A percentile compares a stretch with the other conserved stretches of the same genome.
phyloP scores from a whole-genome alignment of 2,329 filamentous ascomycete genomes.

The Alternaria angustiovoidea region DNA sequence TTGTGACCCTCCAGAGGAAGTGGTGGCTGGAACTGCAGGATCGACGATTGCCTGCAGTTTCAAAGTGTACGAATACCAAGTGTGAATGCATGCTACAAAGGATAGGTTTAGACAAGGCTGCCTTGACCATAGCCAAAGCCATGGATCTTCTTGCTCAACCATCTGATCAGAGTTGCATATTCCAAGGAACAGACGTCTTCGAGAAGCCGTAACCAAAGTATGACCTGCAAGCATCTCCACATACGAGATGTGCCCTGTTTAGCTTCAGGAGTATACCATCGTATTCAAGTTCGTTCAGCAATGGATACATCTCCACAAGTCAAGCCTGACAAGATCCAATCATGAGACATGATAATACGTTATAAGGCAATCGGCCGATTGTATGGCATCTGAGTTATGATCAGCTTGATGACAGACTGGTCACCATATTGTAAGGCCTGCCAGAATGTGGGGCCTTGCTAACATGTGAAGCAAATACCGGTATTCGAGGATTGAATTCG shows the following conservation, averaged over 20 bases:
- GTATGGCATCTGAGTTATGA: not conserved
- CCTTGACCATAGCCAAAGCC: not conserved
- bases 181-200: not conserved
- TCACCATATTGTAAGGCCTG: not conserved
- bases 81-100: not conserved
- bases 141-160: not conserved
- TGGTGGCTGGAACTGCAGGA: not conserved
- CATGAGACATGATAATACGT: not conserved
- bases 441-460: not conserved
- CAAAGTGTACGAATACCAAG: not conserved
- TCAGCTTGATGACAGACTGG: not conserved
- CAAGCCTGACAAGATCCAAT: not conserved
- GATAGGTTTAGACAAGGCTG: not conserved
- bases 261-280: not conserved
- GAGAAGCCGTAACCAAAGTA: not conserved
- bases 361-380: not conserved
- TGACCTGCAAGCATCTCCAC: not conserved
- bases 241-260: not conserved
- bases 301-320: not conserved
- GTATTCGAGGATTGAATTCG: not conserved
- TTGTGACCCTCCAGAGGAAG: not conserved
- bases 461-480: not conserved
- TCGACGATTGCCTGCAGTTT: not conserved
- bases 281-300: not conserved
- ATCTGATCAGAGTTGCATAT: not conserved